Evolutionary conservation across 73 alveolate species (phyloP).

Genomic region (Paraurostyla sp.): DNA sequence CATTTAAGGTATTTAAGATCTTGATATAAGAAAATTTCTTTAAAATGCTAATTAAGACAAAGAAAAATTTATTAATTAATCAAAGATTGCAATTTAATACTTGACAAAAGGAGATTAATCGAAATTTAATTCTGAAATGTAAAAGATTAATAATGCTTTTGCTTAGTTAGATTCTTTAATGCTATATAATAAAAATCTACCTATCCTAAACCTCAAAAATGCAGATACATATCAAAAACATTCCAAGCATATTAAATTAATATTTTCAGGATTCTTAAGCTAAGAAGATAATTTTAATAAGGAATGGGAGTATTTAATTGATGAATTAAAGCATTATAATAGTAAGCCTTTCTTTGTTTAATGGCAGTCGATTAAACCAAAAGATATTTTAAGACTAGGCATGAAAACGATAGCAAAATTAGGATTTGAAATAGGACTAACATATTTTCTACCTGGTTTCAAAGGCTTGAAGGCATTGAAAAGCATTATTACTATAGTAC

Average conservation of each 20-base stretch:
- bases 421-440: neutral
- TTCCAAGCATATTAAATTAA: neutral
- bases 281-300: neutral
- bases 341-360: neutral
- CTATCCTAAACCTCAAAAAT: neutral
- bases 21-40: neutral
- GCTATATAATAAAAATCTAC: neutral
- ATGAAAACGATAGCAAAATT: neutral
- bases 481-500: neutral
- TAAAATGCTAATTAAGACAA: neutral
- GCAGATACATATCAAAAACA: neutral
- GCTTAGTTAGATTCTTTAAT: neutral
- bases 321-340: neutral
- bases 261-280: constrained; percentile 44
- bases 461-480: too few relatives aligned
- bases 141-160: neutral
- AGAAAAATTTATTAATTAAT: neutral
- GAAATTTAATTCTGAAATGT: neutral
- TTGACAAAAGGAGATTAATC: neutral
- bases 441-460: neutral
- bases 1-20: neutral
- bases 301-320: neutral
- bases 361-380: constrained; percentile 14
- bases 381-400: neutral
- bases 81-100: neutral